phyloP scores from a whole-genome alignment of 2,329 filamentous ascomycete genomes.

The Sclerotinia trifoliorum region DNA sequence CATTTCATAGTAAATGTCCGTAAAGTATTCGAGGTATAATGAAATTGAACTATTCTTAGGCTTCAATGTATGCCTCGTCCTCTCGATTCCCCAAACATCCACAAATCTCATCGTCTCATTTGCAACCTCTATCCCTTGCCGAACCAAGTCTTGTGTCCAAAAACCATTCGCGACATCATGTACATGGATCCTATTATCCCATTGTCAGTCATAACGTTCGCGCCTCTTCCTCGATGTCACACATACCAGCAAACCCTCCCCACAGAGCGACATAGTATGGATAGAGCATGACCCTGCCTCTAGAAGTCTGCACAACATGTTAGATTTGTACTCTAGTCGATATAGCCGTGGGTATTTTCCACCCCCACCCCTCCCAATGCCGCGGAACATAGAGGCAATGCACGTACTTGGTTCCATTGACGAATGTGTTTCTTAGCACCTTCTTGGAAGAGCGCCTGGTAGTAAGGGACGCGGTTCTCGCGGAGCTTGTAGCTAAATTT shows the following conservation, averaged over 20 bases:
- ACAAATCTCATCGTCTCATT: background rate
- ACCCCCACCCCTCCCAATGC: background rate
- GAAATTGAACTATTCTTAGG: conserved; percentile 29
- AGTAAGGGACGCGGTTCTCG: conserved; percentile 72
- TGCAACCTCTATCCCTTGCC: conserved; percentile 50
- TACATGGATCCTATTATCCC: conserved; percentile 53
- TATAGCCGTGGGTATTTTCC: background rate
- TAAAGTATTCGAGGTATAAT: conserved; percentile 15
- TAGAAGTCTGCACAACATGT: conserved; percentile 52
- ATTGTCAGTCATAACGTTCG: background rate
- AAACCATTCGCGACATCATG: conserved; percentile 69
- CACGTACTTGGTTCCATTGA: conserved; percentile 75
- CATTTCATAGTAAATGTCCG: background rate
- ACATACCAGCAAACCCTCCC: conserved; percentile 62
- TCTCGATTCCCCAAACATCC: conserved; percentile 2
- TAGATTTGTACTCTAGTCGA: conserved; percentile 5
- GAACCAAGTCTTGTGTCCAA: conserved; percentile 80
- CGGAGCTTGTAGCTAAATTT: conserved; percentile 59
- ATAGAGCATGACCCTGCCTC: conserved; percentile 63
- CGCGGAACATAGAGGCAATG: background rate
- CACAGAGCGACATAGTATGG: conserved; percentile 67
- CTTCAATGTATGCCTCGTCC: conserved; percentile 30
- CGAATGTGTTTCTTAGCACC: conserved; percentile 68
- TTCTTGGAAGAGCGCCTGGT: conserved; percentile 73
- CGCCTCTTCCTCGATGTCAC: background rate